Percentiles rank a stretch among this genome's conserved stretches.
These are phyloP conservation scores for Lentinula lateritia DNA, from an alignment of 768 basidiomycete species.

Conservation along the genomic window DNA sequence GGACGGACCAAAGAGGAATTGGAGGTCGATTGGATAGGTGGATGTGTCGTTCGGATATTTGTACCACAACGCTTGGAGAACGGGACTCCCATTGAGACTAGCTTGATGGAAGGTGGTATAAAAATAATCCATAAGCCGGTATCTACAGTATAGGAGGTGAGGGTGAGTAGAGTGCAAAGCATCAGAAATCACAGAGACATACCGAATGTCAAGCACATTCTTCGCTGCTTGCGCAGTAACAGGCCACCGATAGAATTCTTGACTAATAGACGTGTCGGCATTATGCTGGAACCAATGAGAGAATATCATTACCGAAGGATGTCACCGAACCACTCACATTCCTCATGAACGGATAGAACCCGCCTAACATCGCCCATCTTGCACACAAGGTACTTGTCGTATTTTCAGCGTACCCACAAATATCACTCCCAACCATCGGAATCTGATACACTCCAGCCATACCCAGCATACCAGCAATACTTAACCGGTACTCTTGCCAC, in stretches of 20 bases:
- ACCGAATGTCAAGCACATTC: slow-evolving; percentile 58
- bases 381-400: slow-evolving; percentile 68
- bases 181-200: not conserved
- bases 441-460: slow-evolving; percentile 61
- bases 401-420: slow-evolving; percentile 59
- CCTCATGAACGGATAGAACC: slow-evolving; percentile 77
- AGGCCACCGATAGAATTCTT: slow-evolving; percentile 68
- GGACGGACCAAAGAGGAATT: slow-evolving; percentile 65
- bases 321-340: slow-evolving; percentile 39
- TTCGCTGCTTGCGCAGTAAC: slow-evolving; percentile 51
- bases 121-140: slow-evolving; percentile 65
- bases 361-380: slow-evolving; percentile 73
- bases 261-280: slow-evolving; percentile 41
- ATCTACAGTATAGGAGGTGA: slow-evolving; percentile 26
- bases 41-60: slow-evolving; percentile 57
- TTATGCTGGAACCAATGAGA: slow-evolving; percentile 41
- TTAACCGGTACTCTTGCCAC: slow-evolving; percentile 55
- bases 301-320: not conserved
- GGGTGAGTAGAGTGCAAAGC: not conserved
- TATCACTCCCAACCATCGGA: slow-evolving; percentile 76
- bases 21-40: slow-evolving; percentile 57
- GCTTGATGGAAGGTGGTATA: slow-evolving; percentile 67
- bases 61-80: slow-evolving; percentile 62
- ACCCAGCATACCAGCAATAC: slow-evolving; percentile 62
- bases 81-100: slow-evolving; percentile 52